Evolutionary conservation across 352 stramenopile species (phyloP), one percentile per base, ranked within the genome.

Genomic region (Elongisporangium prolatum): DNA sequence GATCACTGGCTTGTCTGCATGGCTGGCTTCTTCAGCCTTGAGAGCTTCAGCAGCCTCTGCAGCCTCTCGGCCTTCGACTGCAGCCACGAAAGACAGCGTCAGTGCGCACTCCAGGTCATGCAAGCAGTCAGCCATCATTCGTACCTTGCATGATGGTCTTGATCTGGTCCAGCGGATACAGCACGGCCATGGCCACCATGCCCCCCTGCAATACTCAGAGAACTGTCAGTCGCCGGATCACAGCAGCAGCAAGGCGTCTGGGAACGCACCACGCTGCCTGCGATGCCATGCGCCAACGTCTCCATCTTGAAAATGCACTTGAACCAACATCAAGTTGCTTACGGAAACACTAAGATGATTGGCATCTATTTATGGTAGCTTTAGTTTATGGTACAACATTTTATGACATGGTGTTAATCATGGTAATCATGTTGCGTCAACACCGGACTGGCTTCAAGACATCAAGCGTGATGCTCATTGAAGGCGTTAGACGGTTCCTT

Each of bases 151-250:
- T 85, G 62, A 93, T 86, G 48, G 81, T 88, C 63, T 90, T 87
- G 62, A 95, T 88, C 72, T 95, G 83, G 71, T 95, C 85, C 49
- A 95, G 77, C 54, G 85, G 85, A 52, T 95, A 95, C 54, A 93
- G 68, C 48, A 91, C 66, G 25, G 67, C 81, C 77, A 95, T 89
- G 59, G 85, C 83, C 21, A 95, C 59, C 61, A 86, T 84, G 56
- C 77, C 75, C 13, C 82, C 85, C 67, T 89, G 56, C 34, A 61
- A 18, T 37, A 21, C 21, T 48, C 21, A 54, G 13, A 2, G 37
- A 37, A 5, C 34, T 10, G 54, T 18, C 50, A 47, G 21, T 56
- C 56, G 47, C 55, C 4, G 69, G 18, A 52, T 64, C 52, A 70
- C 8, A 57, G 47, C 18, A 67, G 14, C 37, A 21, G 25, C 20